Evolutionary conservation across 805 yeast species (phyloP), one percentile per base, ranked within the genome.

Genomic region (Pichia manshurica): DNA sequence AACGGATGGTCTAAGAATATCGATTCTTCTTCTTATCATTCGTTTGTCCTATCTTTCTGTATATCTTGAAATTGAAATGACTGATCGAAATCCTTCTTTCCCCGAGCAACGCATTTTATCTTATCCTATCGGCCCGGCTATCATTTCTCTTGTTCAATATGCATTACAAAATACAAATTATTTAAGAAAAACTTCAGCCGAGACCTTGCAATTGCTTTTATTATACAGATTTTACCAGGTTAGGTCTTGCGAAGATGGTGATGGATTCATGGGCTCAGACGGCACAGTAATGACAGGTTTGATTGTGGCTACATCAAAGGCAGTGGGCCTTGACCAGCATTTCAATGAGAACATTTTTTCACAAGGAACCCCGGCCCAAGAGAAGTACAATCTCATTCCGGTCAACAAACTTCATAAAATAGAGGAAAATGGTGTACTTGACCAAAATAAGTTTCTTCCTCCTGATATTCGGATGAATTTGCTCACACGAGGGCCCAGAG

Each of bases 211-310:
- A 57, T 63, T 73, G 25, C 60, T 74, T 4, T 50, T 72, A 38
- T 59, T 67, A 37, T 55, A 67, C 32, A 61, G 75, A 48, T 53
- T 65, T 34, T 77, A 77, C 60, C 72, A 63, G 53, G 60, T 56
- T 29, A 54, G 63, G 50, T 65, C 77, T 0, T 78, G 75, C 4
- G 79, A 75, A 54, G 77, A 74, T 54, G 76, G 78, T 20, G 80
- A 77, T 52, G 77, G 77, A 7, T 58, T 63, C 3, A 72, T 69
- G 39, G 72, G 70, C 10, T 63, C 69, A 16, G 73, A 70, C 47
- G 67, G 75, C 1, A 62, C 58, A 32, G 62, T 70, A 3, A 63
- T 61, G 40, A 64, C 60, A 31, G 73, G 72, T 1, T 52, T 71
- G 32, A 51, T 72, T 7, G 48, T 64, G 9, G 68, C 70, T 37